These are phyloP conservation scores for Claviceps purpurea DNA, from an alignment of 2,329 filamentous ascomycete genomes.

Conservation along the genomic window DNA sequence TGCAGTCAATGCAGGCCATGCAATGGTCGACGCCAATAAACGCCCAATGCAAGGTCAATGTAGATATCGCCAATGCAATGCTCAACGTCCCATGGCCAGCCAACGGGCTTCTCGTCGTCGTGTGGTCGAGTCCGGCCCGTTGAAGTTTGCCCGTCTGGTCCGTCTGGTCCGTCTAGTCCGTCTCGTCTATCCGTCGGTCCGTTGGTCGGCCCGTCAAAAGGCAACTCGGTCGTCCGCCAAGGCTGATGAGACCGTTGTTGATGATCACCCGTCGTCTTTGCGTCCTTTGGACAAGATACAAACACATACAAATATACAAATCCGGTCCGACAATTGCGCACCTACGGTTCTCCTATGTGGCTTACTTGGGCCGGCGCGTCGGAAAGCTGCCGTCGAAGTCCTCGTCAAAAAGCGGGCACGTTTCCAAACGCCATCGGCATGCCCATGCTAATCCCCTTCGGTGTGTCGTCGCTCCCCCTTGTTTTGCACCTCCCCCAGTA, in stretches of 20 bases:
- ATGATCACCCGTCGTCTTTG: background rate
- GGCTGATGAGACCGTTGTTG: background rate
- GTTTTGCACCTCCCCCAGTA: background rate
- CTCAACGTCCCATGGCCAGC: too few relatives aligned
- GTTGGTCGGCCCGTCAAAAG: background rate
- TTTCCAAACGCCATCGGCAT: slow-evolving; percentile 1
- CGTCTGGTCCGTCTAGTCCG: background rate
- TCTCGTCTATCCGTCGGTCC: background rate
- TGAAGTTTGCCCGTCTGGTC: background rate
- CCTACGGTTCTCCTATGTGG: background rate
- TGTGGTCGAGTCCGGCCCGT: background rate
- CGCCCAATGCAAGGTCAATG: too few relatives aligned
- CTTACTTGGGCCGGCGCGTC: background rate
- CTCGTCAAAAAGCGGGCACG: background rate
- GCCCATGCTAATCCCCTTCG: slow-evolving; percentile 1
- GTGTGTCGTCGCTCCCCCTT: background rate
- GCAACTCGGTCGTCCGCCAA: background rate
- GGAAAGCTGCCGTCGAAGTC: background rate
- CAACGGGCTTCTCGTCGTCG: background rate
- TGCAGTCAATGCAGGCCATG: too few relatives aligned
- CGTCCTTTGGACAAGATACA: background rate
- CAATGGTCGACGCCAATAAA: too few relatives aligned
- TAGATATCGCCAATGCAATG: too few relatives aligned
- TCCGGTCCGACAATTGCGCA: background rate
- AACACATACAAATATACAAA: background rate